These are phyloP conservation scores for Pterulicium gracile DNA, from an alignment of 1,284 basidiomycete genomes.

Conservation along the genomic window DNA sequence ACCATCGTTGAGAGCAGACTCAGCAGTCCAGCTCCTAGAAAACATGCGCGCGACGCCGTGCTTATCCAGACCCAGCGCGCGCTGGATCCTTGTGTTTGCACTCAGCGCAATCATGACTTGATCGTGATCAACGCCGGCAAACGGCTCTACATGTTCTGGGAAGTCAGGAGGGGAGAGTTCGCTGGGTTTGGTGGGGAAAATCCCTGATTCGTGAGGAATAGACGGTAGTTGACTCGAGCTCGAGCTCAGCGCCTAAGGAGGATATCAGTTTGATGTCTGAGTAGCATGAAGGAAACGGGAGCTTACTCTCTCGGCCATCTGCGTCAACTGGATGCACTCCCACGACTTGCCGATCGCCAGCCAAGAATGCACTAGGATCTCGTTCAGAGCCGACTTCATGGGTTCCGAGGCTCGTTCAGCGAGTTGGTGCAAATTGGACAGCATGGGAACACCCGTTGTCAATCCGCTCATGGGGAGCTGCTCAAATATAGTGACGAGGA, in stretches of 20 bases:
- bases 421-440: constrained; percentile 49
- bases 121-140: constrained; percentile 40
- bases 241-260: constrained; percentile 25
- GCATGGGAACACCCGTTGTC: constrained; percentile 76
- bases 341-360: constrained; percentile 61
- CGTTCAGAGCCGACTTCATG: background rate
- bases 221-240: constrained; percentile 21
- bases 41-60: constrained; percentile 44
- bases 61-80: constrained; percentile 52
- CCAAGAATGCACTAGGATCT: constrained; percentile 54
- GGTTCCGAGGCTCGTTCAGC: background rate
- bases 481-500: constrained; percentile 61
- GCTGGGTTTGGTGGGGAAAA: constrained; percentile 21
- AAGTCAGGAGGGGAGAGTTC: constrained; percentile 24
- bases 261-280: constrained; percentile 3
- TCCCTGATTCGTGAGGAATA: constrained; percentile 19
- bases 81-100: constrained; percentile 41
- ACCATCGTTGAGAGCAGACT: constrained; percentile 71
- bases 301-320: constrained; percentile 47
- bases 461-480: constrained; percentile 65
- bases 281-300: background rate
- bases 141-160: constrained; percentile 12
- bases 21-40: constrained; percentile 57
- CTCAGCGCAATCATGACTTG: constrained; percentile 43
- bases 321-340: constrained; percentile 45